Percentiles rank a stretch among this genome's conserved stretches.
phyloP scores from a whole-genome alignment of 306 rosid genomes.

The Clitoria ternatea region DNA sequence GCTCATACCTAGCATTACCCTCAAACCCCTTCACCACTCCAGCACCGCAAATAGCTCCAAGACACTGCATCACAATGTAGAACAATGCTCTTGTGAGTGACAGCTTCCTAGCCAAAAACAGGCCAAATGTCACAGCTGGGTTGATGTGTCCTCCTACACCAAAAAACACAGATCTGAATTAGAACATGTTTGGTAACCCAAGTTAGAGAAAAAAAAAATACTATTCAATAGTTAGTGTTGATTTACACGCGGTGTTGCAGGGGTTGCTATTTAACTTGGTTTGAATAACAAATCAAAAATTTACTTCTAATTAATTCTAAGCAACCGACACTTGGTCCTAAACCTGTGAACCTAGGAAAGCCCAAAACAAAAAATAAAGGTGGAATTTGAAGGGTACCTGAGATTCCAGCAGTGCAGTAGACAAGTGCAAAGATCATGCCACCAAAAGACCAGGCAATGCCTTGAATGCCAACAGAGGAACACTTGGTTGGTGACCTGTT shows the following conservation, averaged over 20 bases:
- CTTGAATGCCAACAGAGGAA: constrained; percentile 73
- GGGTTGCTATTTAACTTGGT: too few relatives aligned
- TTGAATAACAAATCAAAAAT: too few relatives aligned
- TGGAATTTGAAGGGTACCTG: constrained; percentile 31
- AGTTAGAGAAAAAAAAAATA: too few relatives aligned
- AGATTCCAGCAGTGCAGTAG: constrained; percentile 92
- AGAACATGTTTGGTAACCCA: too few relatives aligned
- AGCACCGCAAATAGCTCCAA: constrained; percentile 88
- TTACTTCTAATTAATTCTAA: too few relatives aligned
- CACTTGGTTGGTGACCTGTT: constrained; percentile 42
- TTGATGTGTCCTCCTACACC: constrained; percentile 83
- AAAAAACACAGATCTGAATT: constrained; percentile 24
- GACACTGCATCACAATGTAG: constrained; percentile 77
- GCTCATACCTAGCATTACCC: constrained; percentile 33
- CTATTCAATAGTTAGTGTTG: too few relatives aligned
- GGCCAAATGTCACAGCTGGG: constrained; percentile 91
- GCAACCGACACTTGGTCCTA: too few relatives aligned
- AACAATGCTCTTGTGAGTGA: constrained; percentile 74
- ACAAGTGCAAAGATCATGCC: constrained; percentile 96
- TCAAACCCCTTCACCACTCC: constrained; percentile 81
- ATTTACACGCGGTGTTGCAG: too few relatives aligned
- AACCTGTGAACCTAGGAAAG: not conserved
- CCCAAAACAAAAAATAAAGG: not conserved
- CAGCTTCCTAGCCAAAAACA: constrained; percentile 75
- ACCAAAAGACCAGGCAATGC: constrained; percentile 98